Evolutionary conservation across 2,329 filamentous ascomycete genomes (phyloP).

Genomic region (Fusarium pininemorale): DNA sequence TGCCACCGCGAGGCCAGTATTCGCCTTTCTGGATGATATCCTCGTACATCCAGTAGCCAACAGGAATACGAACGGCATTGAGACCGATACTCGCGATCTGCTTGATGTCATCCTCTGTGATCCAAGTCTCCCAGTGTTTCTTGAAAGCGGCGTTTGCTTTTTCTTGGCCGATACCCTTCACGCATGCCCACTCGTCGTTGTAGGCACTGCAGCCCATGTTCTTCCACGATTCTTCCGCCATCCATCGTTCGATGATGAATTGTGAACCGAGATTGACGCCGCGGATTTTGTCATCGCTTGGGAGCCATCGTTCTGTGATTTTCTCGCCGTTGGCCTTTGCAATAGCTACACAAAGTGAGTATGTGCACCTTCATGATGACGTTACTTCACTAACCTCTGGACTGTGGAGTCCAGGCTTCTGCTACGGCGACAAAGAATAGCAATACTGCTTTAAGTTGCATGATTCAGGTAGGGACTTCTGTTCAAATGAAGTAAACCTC

Average conservation of each 20-base stretch:
- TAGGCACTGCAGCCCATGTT: constrained; percentile 39
- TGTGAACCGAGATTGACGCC: constrained; percentile 43
- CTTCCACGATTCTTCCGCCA: constrained; percentile 35
- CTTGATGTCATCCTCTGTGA: constrained; percentile 33
- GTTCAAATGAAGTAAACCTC: fast-evolving
- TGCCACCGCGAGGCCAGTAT: constrained; percentile 35
- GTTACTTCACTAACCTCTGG: not conserved
- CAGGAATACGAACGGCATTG: constrained; percentile 40
- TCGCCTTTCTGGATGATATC: constrained; percentile 34
- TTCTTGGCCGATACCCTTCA: constrained; percentile 36
- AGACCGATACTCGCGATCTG: constrained; percentile 37
- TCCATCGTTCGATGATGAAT: constrained; percentile 43
- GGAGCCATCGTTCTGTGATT: constrained; percentile 22
- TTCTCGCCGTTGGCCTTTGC: not conserved
- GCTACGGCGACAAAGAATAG: not conserved
- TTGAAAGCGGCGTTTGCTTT: constrained; percentile 36
- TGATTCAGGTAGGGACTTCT: fast-evolving
- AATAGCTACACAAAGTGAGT: not conserved
- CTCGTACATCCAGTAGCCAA: constrained; percentile 43
- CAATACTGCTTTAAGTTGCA: not conserved
- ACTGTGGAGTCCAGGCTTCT: constrained; percentile 16
- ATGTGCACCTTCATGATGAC: fast-evolving
- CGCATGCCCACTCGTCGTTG: constrained; percentile 42
- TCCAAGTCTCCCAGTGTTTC: constrained; percentile 41
- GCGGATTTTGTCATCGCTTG: constrained; percentile 26